Evolutionary conservation across 2,329 filamentous ascomycete genomes (phyloP).

Genomic region (Raffaelea arxii): DNA sequence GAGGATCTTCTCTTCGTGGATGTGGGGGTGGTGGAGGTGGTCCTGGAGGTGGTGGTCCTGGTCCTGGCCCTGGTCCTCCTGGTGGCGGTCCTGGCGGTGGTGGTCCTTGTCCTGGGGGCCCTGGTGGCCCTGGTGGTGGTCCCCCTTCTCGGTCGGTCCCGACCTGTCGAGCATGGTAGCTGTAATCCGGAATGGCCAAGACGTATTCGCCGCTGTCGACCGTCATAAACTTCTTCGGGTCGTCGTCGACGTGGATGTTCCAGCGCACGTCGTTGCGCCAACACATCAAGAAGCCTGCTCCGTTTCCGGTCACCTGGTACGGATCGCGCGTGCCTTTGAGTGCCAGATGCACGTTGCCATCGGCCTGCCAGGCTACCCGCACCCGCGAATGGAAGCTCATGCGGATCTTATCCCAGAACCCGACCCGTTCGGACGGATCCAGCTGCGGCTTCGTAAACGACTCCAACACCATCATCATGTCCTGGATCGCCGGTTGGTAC

Average conservation of each 20-base stretch:
- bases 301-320: conserved; percentile 84
- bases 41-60: too few species aligned
- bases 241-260: conserved; percentile 73
- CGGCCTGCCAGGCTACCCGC: conserved; percentile 83
- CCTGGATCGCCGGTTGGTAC: conserved; percentile 95
- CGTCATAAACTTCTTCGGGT: conserved; percentile 89
- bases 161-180: conserved; percentile 68
- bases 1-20: conserved; percentile 18
- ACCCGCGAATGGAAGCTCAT: conserved; percentile 89
- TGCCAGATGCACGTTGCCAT: conserved; percentile 88
- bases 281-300: conserved; percentile 95
- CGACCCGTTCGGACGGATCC: conserved; percentile 85
- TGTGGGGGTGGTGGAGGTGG: too few species aligned
- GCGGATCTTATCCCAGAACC: conserved; percentile 98
- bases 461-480: conserved; percentile 99
- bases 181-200: conserved; percentile 88
- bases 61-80: too few species aligned
- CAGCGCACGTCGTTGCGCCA: conserved; percentile 92
- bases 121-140: too few species aligned
- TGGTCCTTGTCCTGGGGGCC: background rate
- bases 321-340: conserved; percentile 89
- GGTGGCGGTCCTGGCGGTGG: too few species aligned
- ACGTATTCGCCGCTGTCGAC: conserved; percentile 95
- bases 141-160: conserved; percentile 39
- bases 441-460: conserved; percentile 93